These are phyloP conservation scores for Buxus sempervirens DNA, from an alignment of 164 flowering plant species.

Conservation along the genomic window DNA sequence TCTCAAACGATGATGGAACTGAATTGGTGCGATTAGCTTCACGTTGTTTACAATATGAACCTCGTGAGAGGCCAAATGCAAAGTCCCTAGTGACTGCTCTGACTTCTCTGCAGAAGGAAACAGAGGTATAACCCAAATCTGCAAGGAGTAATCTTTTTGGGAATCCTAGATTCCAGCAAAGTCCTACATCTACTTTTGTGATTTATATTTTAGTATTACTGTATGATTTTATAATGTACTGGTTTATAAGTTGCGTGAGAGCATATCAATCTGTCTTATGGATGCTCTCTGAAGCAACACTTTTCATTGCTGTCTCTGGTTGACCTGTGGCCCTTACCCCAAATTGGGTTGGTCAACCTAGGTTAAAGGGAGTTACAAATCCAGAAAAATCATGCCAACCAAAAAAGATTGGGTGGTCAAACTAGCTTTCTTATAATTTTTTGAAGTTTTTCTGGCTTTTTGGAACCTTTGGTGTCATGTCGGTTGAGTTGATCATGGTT, in stretches of 20 bases:
- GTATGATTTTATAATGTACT: not conserved
- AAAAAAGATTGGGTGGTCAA: too few relatives aligned
- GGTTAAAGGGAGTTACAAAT: too few relatives aligned
- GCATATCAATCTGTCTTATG: not conserved
- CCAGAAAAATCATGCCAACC: too few relatives aligned
- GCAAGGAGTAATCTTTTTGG: not conserved
- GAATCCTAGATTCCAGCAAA: not conserved
- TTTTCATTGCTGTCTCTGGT: too few relatives aligned
- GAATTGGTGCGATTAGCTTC: slow-evolving; percentile 82
- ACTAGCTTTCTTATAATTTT: too few relatives aligned
- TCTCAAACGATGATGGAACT: slow-evolving; percentile 85
- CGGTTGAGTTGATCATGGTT: too few relatives aligned
- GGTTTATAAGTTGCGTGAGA: not conserved
- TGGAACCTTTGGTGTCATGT: too few relatives aligned
- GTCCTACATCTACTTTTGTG: not conserved
- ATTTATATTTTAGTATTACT: too few relatives aligned
- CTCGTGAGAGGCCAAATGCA: slow-evolving; percentile 91
- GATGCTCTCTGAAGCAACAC: not conserved
- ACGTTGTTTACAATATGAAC: slow-evolving; percentile 87
- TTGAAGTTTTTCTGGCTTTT: too few relatives aligned
- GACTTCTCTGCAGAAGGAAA: slow-evolving; percentile 71
- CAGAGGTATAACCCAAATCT: slow-evolving; percentile 46
- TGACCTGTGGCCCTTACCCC: too few relatives aligned
- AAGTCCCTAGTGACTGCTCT: slow-evolving; percentile 73
- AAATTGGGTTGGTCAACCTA: too few relatives aligned